Evolutionary conservation across 768 basidiomycete genomes (phyloP), one percentile per base, ranked within the genome.

Genomic region (Kwoniella europaea): DNA sequence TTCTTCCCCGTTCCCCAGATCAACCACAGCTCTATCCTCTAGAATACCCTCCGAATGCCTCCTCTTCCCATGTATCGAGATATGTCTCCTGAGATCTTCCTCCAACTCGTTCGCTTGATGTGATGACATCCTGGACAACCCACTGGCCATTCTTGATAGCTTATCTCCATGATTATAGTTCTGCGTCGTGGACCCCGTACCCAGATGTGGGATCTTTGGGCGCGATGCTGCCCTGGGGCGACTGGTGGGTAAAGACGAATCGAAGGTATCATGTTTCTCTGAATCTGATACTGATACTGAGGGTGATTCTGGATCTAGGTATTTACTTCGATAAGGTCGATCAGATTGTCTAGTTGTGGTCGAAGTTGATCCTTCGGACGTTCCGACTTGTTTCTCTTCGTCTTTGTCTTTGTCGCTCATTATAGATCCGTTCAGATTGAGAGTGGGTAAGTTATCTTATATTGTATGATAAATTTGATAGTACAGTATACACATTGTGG

Each of bases 1-100:
- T 57, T 81, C 79, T 15, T 59, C 76, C 46, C 79, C 77, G 46
- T 75, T 55, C 3, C 78, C 78, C 22, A 77, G 54, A 66, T 79
- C 74, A 15, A 77, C 42, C 35, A 65, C 59, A 44, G 46, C 64
- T 22, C 29, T 60, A 22, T 65, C 42, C 56, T 79, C 76, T 22
- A 67, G n/a, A 15, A 78, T 65, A 5, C 68, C 73, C 1, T 60
- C 62, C 29, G 50, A n/a, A 43, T 54, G 50, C 13, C 61, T 58
- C 53, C 13, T 20, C 42, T 56, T 60, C 1, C 65, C 65, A 52
- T 71, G 63, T 55, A 46, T 13, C 7, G 71, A 71, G 7, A 65
- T 54, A 71, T 67, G 65, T 27, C 71, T 62, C 9, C 71, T 59
- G 18, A 71, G 24, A 53, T 67, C 60, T 42, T 52, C 46, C 41